Conservation (phyloP, 129 eudicot genomes). For the Lonicera japonica region DNA sequence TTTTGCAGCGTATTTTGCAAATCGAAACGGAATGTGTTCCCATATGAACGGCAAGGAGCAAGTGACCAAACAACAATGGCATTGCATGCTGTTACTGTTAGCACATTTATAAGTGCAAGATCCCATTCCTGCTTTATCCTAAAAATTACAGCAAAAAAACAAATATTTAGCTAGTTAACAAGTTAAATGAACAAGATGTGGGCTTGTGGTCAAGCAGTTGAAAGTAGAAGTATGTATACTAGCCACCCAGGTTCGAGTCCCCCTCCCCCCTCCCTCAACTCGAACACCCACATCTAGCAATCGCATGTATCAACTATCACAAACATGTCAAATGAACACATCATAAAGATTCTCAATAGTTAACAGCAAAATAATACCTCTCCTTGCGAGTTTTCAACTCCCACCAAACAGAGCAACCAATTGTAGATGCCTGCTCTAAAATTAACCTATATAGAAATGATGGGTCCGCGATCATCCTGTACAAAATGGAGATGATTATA, state of each 20-base stretch:
- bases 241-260: too few relatives aligned
- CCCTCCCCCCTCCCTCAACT: too few relatives aligned
- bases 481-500: slow-evolving; percentile 7
- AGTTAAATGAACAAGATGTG: neutral
- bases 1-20: slow-evolving; percentile 88
- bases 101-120: slow-evolving; percentile 89
- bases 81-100: slow-evolving; percentile 91
- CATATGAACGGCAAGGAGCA: slow-evolving; percentile 97
- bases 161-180: slow-evolving; percentile 1
- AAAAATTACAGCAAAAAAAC: neutral
- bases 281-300: too few relatives aligned
- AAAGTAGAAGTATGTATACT: too few relatives aligned
- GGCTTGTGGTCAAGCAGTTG: too few relatives aligned
- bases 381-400: slow-evolving; percentile 81
- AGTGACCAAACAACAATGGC: slow-evolving; percentile 88
- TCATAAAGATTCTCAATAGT: neutral
- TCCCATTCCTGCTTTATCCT: slow-evolving; percentile 86
- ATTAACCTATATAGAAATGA: slow-evolving; percentile 74
- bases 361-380: slow-evolving; percentile 36
- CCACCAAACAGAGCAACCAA: slow-evolving; percentile 85
- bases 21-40: slow-evolving; percentile 84
- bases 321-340: neutral
- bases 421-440: slow-evolving; percentile 80
- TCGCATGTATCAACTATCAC: too few relatives aligned
- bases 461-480: slow-evolving; percentile 98